Conservation (phyloP, 495 filamentous ascomycete genomes). For the Tuber indicum region DNA sequence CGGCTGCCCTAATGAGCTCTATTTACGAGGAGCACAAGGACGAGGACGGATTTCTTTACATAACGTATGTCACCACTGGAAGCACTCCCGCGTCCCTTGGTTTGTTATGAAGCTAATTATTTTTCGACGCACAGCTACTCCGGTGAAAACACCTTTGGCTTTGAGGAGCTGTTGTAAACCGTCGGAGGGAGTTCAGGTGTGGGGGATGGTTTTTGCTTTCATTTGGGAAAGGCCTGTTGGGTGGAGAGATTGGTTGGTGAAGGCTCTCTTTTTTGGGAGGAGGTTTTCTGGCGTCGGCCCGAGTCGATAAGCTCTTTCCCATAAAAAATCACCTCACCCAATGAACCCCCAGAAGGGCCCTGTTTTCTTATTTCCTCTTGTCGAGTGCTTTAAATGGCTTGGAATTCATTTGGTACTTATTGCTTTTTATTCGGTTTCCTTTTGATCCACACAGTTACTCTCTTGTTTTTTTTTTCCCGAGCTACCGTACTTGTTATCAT, state of each 20-base stretch:
- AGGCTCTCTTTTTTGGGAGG: not conserved
- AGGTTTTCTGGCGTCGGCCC: constrained; percentile 1
- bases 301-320: constrained; percentile 1
- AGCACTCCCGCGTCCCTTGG: not conserved
- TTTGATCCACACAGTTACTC: constrained; percentile 14
- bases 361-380: constrained; percentile 24
- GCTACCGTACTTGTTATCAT: not conserved
- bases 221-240: not conserved
- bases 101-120: constrained; percentile 20
- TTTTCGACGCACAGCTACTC: constrained; percentile 66
- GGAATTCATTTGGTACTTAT: constrained; percentile 25
- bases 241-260: not conserved
- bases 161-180: constrained; percentile 43
- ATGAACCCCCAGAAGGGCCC: not conserved
- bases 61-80: constrained; percentile 53
- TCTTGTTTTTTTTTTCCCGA: not conserved
- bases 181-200: constrained; percentile 2
- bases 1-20: constrained; percentile 95
- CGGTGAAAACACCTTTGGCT: constrained; percentile 97
- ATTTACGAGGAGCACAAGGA: constrained; percentile 99
- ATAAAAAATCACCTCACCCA: not conserved
- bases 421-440: constrained; percentile 13
- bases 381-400: constrained; percentile 25
- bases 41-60: constrained; percentile 59
- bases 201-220: not conserved